phyloP scores from a whole-genome alignment of 306 rosid species.

The Clitoria ternatea region DNA sequence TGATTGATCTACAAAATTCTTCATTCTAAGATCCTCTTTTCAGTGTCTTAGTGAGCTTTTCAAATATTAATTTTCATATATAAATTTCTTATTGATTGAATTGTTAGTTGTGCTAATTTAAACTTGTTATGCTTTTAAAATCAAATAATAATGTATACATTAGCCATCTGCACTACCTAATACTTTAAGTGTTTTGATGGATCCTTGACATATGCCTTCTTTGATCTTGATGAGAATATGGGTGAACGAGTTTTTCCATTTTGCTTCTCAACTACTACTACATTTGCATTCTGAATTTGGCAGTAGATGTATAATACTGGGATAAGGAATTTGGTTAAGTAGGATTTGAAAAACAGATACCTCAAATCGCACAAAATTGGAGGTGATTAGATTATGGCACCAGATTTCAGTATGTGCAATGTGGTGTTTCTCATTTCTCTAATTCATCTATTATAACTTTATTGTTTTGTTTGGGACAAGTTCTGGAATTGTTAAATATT shows the following conservation, averaged over 20 bases:
- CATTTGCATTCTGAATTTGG: background rate
- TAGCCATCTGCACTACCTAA: too few species aligned
- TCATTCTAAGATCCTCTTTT: background rate
- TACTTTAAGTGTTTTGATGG: background rate
- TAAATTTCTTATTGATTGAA: too few species aligned
- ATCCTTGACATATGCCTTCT: background rate
- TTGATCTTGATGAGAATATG: background rate
- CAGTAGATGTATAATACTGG: background rate
- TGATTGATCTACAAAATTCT: background rate
- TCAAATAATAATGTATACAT: too few species aligned
- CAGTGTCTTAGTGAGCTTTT: background rate
- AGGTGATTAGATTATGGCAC: constrained; percentile 47
- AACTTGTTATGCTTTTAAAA: too few species aligned
- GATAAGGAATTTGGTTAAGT: background rate
- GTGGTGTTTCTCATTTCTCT: background rate
- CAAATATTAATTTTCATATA: too few species aligned
- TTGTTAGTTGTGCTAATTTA: too few species aligned
- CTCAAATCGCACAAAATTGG: background rate
- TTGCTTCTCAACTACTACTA: background rate
- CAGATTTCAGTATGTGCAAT: constrained; percentile 51
- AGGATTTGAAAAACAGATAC: background rate
- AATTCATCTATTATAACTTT: background rate
- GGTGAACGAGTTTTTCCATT: background rate
- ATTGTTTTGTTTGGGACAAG: background rate
- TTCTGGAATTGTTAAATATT: background rate